Evolutionary conservation across 148 eudicot species (phyloP).

Genomic region (Heliamphora exappendiculata): DNA sequence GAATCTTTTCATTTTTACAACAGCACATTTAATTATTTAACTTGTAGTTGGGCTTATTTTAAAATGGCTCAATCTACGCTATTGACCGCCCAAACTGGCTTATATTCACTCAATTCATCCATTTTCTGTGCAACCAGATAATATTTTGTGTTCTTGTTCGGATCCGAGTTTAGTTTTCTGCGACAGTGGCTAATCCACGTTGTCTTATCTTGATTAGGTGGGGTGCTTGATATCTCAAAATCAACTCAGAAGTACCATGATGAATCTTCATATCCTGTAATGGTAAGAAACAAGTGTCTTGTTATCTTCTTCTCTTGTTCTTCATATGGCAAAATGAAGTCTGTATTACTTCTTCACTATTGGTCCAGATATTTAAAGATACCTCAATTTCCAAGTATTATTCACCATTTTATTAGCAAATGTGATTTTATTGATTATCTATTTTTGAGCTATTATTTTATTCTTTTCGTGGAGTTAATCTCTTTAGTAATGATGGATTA

Average conservation of each 20-base stretch:
- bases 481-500: no score
- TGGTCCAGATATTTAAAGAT: neutral
- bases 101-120: neutral
- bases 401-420: no score
- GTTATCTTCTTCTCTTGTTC: neutral
- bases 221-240: conserved; percentile 65
- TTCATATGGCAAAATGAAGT: neutral
- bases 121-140: neutral
- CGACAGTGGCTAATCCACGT: neutral
- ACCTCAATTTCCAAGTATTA: no score
- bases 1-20: neutral
- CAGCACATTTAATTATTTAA: neutral
- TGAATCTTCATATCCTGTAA: conserved; percentile 50
- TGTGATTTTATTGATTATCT: no score
- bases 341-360: neutral
- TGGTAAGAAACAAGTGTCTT: conserved; percentile 33
- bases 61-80: neutral
- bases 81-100: neutral
- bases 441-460: no score
- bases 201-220: conserved; percentile 39
- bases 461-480: no score
- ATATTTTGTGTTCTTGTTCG: neutral
- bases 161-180: neutral
- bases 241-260: conserved; percentile 41
- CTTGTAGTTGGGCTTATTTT: neutral